Conservation (phyloP, 805 yeast species). For the Helenozyma baotianmanensis region DNA sequence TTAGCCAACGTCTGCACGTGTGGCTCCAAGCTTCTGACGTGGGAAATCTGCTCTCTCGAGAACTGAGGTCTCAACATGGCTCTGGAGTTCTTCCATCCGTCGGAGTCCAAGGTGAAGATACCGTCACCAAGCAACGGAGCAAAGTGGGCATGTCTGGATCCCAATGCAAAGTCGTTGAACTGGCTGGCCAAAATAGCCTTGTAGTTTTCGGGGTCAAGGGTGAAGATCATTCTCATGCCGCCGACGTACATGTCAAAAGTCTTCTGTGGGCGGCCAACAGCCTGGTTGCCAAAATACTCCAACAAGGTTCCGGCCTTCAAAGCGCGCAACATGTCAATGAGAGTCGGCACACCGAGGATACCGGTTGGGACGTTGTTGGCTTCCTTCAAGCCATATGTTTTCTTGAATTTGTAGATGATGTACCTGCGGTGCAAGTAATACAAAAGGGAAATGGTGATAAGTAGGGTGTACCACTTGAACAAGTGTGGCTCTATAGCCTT, state of each 20-base stretch:
- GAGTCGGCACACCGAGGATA: constrained; percentile 7
- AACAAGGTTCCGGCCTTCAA: constrained; percentile 10
- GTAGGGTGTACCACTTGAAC: constrained; percentile 9
- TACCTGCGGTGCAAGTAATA: constrained; percentile 11
- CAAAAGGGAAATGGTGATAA: constrained; percentile 6
- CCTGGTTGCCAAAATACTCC: constrained; percentile 7
- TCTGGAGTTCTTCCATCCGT: constrained; percentile 41
- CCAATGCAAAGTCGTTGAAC: constrained; percentile 37
- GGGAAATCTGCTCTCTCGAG: constrained; percentile 40
- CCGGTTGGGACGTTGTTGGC: constrained; percentile 4
- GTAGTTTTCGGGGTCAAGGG: constrained; percentile 38
- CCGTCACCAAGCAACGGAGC: constrained; percentile 39
- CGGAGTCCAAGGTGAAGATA: constrained; percentile 38
- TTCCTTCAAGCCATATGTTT: constrained; percentile 10
- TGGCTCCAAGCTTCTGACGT: constrained; percentile 36
- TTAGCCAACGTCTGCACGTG: constrained; percentile 32
- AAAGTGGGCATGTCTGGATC: constrained; percentile 34
- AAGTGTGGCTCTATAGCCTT: constrained; percentile 4
- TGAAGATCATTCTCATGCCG: constrained; percentile 19
- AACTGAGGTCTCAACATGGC: constrained; percentile 43
- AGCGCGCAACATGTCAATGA: constrained; percentile 4
- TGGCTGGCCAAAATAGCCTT: constrained; percentile 41
- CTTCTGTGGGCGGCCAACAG: neutral
- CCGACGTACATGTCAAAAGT: constrained; percentile 10
- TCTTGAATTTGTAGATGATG: constrained; percentile 7